These are phyloP conservation scores for Babesia divergens DNA, from an alignment of 169 alveolate genomes.

Conservation along the genomic window DNA sequence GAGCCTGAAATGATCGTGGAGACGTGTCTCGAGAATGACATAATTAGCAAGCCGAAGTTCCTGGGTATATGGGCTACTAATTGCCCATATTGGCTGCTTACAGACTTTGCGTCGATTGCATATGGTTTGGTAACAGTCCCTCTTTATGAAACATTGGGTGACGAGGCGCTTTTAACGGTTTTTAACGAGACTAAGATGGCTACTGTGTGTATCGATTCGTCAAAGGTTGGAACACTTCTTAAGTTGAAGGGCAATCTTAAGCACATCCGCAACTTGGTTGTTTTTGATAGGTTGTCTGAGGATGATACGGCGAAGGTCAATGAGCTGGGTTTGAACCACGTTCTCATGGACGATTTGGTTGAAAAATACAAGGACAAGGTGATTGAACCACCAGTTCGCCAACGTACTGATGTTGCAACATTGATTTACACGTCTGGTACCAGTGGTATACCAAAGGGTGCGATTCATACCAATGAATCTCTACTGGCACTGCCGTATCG, in stretches of 20 bases:
- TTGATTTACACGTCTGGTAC: constrained; percentile 90
- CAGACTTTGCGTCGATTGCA: constrained; percentile 73
- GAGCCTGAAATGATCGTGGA: constrained; percentile 29
- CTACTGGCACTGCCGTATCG: constrained; percentile 70
- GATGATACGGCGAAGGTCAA: constrained; percentile 20
- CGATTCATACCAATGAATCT: constrained; percentile 83
- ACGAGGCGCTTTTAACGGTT: constrained; percentile 49
- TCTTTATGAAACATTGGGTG: constrained; percentile 75
- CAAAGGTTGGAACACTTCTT: constrained; percentile 55
- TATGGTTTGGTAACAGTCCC: constrained; percentile 74
- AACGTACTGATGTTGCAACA: constrained; percentile 48
- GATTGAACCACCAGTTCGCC: constrained; percentile 22
- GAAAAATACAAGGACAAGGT: constrained; percentile 22
- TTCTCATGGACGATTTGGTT: constrained; percentile 43
- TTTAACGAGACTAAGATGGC: constrained; percentile 63
- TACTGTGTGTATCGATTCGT: constrained; percentile 69
- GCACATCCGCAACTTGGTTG: constrained; percentile 46
- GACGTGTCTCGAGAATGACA: constrained; percentile 3
- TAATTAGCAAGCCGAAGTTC: constrained; percentile 46
- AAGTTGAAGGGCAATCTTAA: constrained; percentile 25
- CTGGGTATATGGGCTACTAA: constrained; percentile 76
- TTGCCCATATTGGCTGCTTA: constrained; percentile 72
- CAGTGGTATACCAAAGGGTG: constrained; percentile 95
- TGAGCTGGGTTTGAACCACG: not conserved
- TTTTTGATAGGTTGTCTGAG: constrained; percentile 52